Base-by-base conservation (phyloP, 2,329 filamentous ascomycete genomes). In the Penicillium sp. region DNA sequence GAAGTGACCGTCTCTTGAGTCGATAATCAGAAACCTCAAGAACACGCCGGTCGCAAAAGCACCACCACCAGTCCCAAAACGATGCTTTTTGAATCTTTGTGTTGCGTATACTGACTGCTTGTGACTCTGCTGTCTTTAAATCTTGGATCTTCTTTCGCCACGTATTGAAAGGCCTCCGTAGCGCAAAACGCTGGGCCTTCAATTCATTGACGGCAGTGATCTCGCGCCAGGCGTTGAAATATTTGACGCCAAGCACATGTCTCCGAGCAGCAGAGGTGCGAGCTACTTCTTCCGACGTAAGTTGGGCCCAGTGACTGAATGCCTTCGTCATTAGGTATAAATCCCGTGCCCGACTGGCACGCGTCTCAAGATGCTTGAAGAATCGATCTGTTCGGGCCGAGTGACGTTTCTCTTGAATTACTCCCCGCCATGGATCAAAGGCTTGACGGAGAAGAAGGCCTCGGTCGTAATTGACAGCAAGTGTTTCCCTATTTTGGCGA, bases 161-260 rank as follows among this genome's bases (percentile, higher is more conserved):
- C n/a, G 73, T 63, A 6, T 67, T 66, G 46, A 87, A 76, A 49
- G 83, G 85, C 54, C 80, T 84, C 45, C 72, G 76, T 8, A 83
- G 62, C 18, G 80, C 74, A 54, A 85, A 79, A 34, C 80, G 71
- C 41, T 79, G 76, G 12, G 77, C 73, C 60, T 80, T 80, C 40
- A 79, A 64, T 52, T 84, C 80, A 60, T 88, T 86, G 47, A 84
- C 78, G 1, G 79, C 77, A 0, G 86, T 87, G 52, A 89, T 83
- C 55, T 84, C 80, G 27, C 82, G 79, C 88, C 88, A 91, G 8
- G 84, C 84, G 55, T 82, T 83, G 70, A 90, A 90, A 57, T 86
- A 86, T 52, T 83, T 82, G 13, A 82, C 84, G 52, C 86, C 80
- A 51, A 94, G 75, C 56, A 92, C 84, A 67, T 90, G 88, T 58